Conservation (phyloP, 2,329 filamentous ascomycete genomes). For the Fusarium sp. region DNA sequence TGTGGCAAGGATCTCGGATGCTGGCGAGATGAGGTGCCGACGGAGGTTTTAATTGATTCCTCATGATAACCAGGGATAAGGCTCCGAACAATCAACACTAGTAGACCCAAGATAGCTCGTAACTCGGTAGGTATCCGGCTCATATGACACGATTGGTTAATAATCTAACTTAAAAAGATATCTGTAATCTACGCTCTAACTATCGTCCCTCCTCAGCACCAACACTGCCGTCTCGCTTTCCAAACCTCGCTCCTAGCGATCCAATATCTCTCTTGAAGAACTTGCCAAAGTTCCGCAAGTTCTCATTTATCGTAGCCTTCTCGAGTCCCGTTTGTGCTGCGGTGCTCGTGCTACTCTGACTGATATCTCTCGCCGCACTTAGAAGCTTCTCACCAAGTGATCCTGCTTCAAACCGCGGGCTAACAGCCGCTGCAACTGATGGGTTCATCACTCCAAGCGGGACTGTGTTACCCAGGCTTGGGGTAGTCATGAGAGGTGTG, state of each 20-base stretch:
- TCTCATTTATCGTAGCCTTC: slow-evolving; percentile 85
- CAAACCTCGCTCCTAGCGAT: slow-evolving; percentile 77
- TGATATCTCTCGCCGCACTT: slow-evolving; percentile 87
- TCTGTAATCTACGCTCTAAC: background rate
- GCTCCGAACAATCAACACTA: background rate
- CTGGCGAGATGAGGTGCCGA: background rate
- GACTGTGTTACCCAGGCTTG: slow-evolving; percentile 51
- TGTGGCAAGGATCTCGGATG: background rate
- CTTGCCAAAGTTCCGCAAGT: slow-evolving; percentile 93
- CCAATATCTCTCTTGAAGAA: slow-evolving; percentile 93
- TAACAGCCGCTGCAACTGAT: slow-evolving; percentile 53
- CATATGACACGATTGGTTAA: background rate
- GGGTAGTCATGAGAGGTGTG: slow-evolving; percentile 67
- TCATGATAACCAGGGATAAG: slow-evolving; percentile 26
- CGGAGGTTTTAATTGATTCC: slow-evolving; percentile 27
- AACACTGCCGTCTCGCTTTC: slow-evolving; percentile 63
- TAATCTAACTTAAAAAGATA: background rate
- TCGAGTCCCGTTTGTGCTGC: slow-evolving; percentile 56
- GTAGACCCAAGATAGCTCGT: background rate
- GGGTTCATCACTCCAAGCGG: slow-evolving; percentile 53
- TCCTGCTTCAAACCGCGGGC: slow-evolving; percentile 78
- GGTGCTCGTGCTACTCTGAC: slow-evolving; percentile 57
- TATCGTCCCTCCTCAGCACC: slow-evolving; percentile 41
- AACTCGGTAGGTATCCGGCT: background rate
- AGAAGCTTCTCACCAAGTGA: slow-evolving; percentile 88